These are phyloP conservation scores for Calocera viscosa DNA, from an alignment of 768 basidiomycete species.

Conservation along the genomic window DNA sequence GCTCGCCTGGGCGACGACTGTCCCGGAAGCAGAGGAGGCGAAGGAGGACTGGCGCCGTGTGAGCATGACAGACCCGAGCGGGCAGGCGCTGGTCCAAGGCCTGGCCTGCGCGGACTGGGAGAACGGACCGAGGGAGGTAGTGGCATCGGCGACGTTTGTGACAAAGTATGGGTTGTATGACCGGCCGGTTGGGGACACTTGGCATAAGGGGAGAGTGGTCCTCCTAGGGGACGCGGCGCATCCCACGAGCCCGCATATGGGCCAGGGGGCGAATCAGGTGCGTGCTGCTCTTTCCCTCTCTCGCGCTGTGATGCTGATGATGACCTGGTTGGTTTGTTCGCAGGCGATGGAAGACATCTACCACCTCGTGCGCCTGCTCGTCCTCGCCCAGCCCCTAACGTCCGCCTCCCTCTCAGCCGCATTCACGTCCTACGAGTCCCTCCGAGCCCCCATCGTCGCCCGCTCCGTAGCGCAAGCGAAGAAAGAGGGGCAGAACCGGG, in stretches of 20 bases:
- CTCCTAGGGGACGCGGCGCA: constrained; percentile 38
- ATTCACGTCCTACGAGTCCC: constrained; percentile 22
- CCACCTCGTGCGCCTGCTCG: neutral
- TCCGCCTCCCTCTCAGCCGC: constrained; percentile 24
- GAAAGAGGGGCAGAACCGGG: constrained; percentile 4
- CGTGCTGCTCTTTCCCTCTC: constrained; percentile 1
- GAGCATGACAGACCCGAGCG: constrained; percentile 27
- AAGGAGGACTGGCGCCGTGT: constrained; percentile 32
- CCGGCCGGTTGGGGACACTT: constrained; percentile 31
- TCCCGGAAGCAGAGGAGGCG: neutral
- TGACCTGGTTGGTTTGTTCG: neutral
- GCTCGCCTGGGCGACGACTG: neutral
- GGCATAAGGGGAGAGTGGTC: constrained; percentile 34
- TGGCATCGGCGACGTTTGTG: constrained; percentile 20
- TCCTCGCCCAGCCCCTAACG: constrained; percentile 15
- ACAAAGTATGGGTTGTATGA: constrained; percentile 36
- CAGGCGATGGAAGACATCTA: constrained; percentile 4
- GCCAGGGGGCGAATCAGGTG: constrained; percentile 38
- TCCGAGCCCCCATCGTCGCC: neutral
- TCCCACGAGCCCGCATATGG: constrained; percentile 37
- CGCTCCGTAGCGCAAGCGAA: neutral
- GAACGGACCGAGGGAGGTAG: constrained; percentile 19
- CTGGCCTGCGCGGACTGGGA: constrained; percentile 20
- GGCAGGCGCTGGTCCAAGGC: constrained; percentile 19
- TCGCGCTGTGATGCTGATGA: neutral